Evolutionary conservation across 208 protist species (phyloP).

Genomic region (Kentomonas sorsogonicus): DNA sequence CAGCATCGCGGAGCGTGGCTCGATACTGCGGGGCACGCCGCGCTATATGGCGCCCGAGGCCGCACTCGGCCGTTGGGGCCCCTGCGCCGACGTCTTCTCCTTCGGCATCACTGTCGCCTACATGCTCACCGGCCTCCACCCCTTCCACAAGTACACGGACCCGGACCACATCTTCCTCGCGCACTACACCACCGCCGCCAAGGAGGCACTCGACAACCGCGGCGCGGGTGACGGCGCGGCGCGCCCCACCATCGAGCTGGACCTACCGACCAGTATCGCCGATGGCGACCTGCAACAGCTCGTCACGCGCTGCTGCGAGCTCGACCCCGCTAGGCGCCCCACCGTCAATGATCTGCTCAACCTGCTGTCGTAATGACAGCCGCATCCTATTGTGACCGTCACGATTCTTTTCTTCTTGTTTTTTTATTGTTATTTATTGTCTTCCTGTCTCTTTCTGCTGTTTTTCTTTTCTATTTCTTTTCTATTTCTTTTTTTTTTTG

Average conservation of each 20-base stretch:
- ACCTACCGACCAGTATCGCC: slow-evolving; percentile 23
- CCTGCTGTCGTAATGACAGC: slow-evolving; percentile 23
- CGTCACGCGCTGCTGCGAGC: slow-evolving; percentile 41
- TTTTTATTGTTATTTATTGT: neutral
- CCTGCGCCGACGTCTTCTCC: slow-evolving; percentile 75
- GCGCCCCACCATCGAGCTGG: slow-evolving; percentile 37
- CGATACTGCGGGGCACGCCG: slow-evolving; percentile 53
- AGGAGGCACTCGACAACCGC: slow-evolving; percentile 20
- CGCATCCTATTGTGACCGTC: slow-evolving; percentile 1
- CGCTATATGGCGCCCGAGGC: slow-evolving; percentile 78
- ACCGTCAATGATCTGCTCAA: slow-evolving; percentile 41
- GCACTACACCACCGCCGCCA: slow-evolving; percentile 29
- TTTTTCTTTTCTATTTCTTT: neutral
- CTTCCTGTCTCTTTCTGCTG: neutral
- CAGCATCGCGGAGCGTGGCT: slow-evolving; percentile 20
- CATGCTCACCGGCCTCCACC: slow-evolving; percentile 60
- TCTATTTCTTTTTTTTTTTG: neutral
- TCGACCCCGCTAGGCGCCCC: slow-evolving; percentile 28
- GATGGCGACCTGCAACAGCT: slow-evolving; percentile 37
- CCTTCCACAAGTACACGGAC: slow-evolving; percentile 43
- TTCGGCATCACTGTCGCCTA: slow-evolving; percentile 76
- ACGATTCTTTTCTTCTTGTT: slow-evolving; percentile 1
- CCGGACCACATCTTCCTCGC: slow-evolving; percentile 46
- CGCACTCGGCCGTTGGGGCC: slow-evolving; percentile 33
- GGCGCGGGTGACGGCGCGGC: too few species aligned